A percentile compares a stretch with the other conserved stretches of the same genome.
phyloP scores from a whole-genome alignment of 768 basidiomycete genomes.

The Podaxis pistillaris region DNA sequence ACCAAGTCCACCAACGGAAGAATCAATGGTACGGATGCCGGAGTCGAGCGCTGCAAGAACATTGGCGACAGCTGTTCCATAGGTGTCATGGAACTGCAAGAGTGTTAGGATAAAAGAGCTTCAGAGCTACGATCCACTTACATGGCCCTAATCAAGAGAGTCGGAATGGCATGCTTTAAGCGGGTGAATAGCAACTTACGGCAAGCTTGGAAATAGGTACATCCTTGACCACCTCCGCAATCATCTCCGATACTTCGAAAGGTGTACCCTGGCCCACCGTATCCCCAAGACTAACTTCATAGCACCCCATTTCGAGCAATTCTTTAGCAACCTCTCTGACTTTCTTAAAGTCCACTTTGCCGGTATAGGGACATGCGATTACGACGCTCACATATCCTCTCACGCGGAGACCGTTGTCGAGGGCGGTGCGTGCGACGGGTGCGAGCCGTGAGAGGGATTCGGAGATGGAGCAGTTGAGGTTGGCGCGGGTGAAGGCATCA shows the following conservation, averaged over 20 bases:
- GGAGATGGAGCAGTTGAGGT: constrained; percentile 72
- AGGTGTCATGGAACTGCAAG: constrained; percentile 84
- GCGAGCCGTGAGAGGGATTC: constrained; percentile 68
- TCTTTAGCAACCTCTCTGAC: constrained; percentile 72
- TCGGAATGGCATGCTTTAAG: constrained; percentile 1
- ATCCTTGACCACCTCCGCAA: constrained; percentile 65
- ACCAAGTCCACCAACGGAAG: constrained; percentile 86
- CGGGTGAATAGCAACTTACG: constrained; percentile 32
- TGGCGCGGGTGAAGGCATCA: constrained; percentile 82
- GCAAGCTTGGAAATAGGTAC: constrained; percentile 71
- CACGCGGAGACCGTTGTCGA: constrained; percentile 62
- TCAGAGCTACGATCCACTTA: constrained; percentile 27
- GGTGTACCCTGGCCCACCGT: constrained; percentile 89
- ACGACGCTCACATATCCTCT: constrained; percentile 86
- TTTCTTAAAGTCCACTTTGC: constrained; percentile 57
- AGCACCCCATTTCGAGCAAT: constrained; percentile 88
- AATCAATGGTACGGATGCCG: constrained; percentile 81
- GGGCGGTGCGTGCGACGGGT: constrained; percentile 60
- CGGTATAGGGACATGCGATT: constrained; percentile 86
- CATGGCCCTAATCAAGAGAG: constrained; percentile 46
- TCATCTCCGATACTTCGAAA: constrained; percentile 58
- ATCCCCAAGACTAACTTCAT: constrained; percentile 90
- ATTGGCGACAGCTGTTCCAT: constrained; percentile 79
- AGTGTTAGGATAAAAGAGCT: constrained; percentile 9
- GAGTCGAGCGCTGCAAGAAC: constrained; percentile 66